Percentiles rank a stretch among this genome's conserved stretches.
Conservation (phyloP, 306 rosid species). For the Medicago ruthenica region DNA sequence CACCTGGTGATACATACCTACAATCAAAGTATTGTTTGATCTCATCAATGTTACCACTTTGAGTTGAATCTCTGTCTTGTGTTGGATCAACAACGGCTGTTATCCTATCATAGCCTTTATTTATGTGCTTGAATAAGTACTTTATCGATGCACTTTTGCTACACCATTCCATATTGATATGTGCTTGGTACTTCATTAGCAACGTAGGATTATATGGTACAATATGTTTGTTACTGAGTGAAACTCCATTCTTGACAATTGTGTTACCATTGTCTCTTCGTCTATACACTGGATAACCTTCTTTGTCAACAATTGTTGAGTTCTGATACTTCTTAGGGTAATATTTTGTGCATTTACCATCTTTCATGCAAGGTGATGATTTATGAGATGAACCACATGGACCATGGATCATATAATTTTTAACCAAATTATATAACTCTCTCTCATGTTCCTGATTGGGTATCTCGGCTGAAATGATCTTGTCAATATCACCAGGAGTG, state of each 20-base stretch:
- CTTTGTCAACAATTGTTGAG: background rate
- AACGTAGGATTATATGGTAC: slow-evolving; percentile 6
- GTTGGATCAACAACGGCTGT: background rate
- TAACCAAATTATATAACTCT: background rate
- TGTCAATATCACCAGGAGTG: background rate
- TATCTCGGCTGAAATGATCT: slow-evolving; percentile 1
- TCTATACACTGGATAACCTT: slow-evolving; percentile 2
- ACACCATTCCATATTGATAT: slow-evolving; percentile 23
- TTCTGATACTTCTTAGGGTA: background rate
- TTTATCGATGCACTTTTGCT: background rate
- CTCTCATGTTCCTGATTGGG: background rate
- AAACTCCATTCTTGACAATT: background rate
- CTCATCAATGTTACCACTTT: slow-evolving; percentile 14
- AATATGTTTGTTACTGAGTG: background rate
- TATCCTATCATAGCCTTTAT: background rate
- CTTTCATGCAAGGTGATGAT: slow-evolving; percentile 5
- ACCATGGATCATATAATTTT: background rate
- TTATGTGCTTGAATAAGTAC: slow-evolving; percentile 24
- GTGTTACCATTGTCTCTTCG: slow-evolving; percentile 4
- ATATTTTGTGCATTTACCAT: slow-evolving; percentile 8
- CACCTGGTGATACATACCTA: background rate
- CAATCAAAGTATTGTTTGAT: slow-evolving; percentile 6
- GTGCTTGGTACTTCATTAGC: slow-evolving; percentile 15
- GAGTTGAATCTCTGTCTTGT: background rate
- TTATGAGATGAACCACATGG: background rate